Evolutionary conservation across 495 filamentous ascomycete species (phyloP).

Genomic region (Ramalina peruviana): DNA sequence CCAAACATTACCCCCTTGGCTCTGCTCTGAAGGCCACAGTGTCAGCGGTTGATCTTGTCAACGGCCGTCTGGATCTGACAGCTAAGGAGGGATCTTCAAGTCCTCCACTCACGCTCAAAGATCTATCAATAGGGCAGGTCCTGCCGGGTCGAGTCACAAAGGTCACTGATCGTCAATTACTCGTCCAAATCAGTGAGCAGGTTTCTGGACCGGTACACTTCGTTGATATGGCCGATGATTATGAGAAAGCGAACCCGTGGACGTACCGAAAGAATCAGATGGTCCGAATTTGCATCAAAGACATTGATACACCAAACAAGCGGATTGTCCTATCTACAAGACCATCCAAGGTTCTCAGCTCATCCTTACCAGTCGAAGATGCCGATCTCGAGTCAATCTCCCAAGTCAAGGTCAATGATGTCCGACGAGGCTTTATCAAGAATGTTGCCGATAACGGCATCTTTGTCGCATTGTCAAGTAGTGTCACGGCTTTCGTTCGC

Average conservation of each 20-base stretch:
- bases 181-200: conserved; percentile 69
- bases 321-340: conserved; percentile 66
- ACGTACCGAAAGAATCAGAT: conserved; percentile 68
- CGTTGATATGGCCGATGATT: conserved; percentile 76
- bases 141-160: conserved; percentile 74
- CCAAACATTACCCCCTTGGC: conserved; percentile 77
- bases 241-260: conserved; percentile 52
- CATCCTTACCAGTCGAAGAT: conserved; percentile 69
- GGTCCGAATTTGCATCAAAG: conserved; percentile 66
- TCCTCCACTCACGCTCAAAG: conserved; percentile 47
- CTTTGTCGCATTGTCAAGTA: conserved; percentile 65
- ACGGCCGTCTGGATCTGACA: conserved; percentile 67
- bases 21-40: conserved; percentile 71
- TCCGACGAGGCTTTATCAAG: conserved; percentile 80
- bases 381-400: conserved; percentile 53
- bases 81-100: conserved; percentile 42
- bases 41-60: conserved; percentile 54
- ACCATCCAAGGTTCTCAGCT: conserved; percentile 77
- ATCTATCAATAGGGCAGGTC: conserved; percentile 62
- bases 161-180: conserved; percentile 64
- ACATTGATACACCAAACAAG: conserved; percentile 73
- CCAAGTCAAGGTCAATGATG: conserved; percentile 62
- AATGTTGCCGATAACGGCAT: conserved; percentile 74
- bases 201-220: conserved; percentile 62
- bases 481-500: conserved; percentile 66